Evolutionary conservation across 2,329 filamentous ascomycete species (phyloP).

Genomic region (Ilyonectria destructans): DNA sequence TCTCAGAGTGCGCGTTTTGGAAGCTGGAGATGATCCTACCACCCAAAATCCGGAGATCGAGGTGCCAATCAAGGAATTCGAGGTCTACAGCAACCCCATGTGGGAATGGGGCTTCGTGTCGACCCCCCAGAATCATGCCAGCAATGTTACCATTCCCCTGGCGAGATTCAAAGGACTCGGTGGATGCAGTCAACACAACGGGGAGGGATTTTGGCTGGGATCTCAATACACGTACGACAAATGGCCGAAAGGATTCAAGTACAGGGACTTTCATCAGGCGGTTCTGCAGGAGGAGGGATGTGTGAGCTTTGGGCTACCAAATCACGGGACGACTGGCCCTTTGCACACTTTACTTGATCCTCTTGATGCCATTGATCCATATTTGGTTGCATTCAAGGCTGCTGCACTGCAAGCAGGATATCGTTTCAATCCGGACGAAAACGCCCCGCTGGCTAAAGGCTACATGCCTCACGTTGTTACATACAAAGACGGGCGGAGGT

Average conservation of each 20-base stretch:
- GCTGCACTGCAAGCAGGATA: not conserved
- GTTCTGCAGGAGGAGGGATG: not conserved
- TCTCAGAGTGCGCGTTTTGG: not conserved
- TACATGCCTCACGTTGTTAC: not conserved
- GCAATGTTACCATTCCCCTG: not conserved
- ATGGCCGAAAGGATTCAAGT: not conserved
- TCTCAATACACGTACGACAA: not conserved
- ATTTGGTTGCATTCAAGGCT: not conserved
- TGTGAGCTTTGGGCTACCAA: not conserved
- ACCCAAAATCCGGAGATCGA: not conserved
- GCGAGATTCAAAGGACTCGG: not conserved
- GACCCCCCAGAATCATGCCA: not conserved
- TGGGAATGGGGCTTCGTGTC: not conserved
- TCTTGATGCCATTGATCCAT: not conserved
- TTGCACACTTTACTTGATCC: not conserved
- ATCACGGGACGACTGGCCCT: not conserved
- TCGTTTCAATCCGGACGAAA: not conserved
- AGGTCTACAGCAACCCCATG: not conserved
- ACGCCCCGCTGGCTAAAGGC: not conserved
- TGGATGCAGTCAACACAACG: not conserved
- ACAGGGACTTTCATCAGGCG: not conserved
- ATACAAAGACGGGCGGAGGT: not conserved
- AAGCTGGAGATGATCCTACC: not conserved
- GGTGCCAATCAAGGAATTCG: not conserved
- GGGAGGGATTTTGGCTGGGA: not conserved